Evolutionary conservation across 192 early-diverging fungal species (phyloP).

Genomic region (Umbelopsis sp.): DNA sequence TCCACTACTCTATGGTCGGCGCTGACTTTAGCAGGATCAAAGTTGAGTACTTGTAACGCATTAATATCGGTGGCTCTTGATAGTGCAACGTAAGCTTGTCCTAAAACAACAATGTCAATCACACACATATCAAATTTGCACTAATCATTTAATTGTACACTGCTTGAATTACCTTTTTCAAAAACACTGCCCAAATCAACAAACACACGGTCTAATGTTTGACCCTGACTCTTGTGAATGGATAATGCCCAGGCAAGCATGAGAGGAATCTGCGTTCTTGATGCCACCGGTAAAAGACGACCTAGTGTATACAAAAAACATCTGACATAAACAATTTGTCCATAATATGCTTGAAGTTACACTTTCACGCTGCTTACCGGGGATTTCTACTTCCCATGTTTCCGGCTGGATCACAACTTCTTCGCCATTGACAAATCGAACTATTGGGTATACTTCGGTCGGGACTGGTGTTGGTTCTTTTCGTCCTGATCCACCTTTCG

Average conservation of each 20-base stretch:
- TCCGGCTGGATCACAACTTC: constrained; percentile 58
- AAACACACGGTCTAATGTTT: constrained; percentile 75
- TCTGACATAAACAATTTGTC: too few relatives aligned
- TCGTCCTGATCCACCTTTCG: neutral
- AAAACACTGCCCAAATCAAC: constrained; percentile 80
- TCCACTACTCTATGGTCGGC: constrained; percentile 69
- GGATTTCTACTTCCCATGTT: constrained; percentile 56
- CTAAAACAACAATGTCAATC: neutral
- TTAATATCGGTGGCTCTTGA: constrained; percentile 76
- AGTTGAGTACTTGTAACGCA: constrained; percentile 71
- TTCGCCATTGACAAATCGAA: constrained; percentile 41
- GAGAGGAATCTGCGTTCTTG: constrained; percentile 67
- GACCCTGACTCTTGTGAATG: constrained; percentile 89
- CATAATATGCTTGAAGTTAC: too few relatives aligned
- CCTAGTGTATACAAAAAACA: constrained; percentile 5
- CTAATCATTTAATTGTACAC: neutral
- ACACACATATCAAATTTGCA: neutral
- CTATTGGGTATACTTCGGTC: constrained; percentile 37
- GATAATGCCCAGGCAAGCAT: constrained; percentile 85
- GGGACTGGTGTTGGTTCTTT: constrained; percentile 30
- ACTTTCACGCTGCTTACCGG: constrained; percentile 27
- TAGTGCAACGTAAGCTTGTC: constrained; percentile 86
- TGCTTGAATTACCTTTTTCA: constrained; percentile 59
- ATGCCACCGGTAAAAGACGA: constrained; percentile 18
- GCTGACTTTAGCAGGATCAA: constrained; percentile 67